These are phyloP conservation scores for Desmodesmus armatus DNA, from an alignment of 139 green algal genomes.

Conservation along the genomic window DNA sequence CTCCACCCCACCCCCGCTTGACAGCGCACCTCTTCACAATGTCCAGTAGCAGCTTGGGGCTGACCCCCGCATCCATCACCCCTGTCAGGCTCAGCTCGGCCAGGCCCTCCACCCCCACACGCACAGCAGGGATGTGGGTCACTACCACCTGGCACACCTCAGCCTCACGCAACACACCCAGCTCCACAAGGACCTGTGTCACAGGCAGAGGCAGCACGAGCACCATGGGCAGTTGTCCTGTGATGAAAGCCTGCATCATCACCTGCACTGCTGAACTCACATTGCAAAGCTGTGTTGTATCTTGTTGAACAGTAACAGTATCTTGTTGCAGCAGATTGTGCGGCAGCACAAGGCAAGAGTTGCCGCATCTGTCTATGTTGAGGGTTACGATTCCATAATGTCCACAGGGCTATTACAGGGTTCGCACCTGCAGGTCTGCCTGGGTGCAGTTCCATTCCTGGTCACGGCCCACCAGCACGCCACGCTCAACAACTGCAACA, in stretches of 20 bases:
- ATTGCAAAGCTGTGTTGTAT: too few relatives aligned
- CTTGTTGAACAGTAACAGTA: too few relatives aligned
- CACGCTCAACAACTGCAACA: constrained; percentile 40
- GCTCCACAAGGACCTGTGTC: constrained; percentile 16
- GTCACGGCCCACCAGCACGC: constrained; percentile 13
- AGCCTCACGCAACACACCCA: neutral
- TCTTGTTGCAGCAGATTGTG: neutral
- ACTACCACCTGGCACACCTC: neutral
- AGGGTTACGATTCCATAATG: too few relatives aligned
- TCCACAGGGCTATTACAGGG: too few relatives aligned
- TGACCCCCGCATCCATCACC: constrained; percentile 22
- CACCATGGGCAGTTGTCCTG: neutral
- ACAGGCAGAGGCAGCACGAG: neutral
- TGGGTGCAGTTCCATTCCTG: constrained; percentile 39
- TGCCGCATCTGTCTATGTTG: too few relatives aligned
- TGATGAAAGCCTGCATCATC: neutral
- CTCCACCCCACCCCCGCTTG: too few relatives aligned
- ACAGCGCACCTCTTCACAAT: neutral
- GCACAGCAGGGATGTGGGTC: neutral
- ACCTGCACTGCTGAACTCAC: too few relatives aligned
- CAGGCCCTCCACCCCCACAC: neutral
- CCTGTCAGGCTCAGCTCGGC: neutral
- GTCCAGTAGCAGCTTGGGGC: neutral
- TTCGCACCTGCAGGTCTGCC: constrained; percentile 19
- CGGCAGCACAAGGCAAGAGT: too few relatives aligned